Evolutionary conservation across 495 filamentous ascomycete genomes (phyloP).

Genomic region (Neurospora sp.): DNA sequence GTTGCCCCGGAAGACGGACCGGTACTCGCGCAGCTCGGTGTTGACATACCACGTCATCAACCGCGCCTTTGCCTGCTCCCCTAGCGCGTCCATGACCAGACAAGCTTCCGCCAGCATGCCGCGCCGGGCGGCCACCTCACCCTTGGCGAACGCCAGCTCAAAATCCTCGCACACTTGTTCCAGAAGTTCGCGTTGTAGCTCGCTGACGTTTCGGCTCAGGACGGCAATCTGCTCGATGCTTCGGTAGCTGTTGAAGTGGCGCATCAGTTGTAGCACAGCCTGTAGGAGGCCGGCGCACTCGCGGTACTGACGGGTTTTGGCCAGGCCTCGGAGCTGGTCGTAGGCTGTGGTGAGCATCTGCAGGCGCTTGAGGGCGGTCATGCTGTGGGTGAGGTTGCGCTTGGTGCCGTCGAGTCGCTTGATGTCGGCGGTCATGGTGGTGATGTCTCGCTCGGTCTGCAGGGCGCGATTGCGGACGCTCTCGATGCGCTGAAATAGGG

Average conservation of each 20-base stretch:
- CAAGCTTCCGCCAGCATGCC: slow-evolving; percentile 76
- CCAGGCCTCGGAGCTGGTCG: slow-evolving; percentile 81
- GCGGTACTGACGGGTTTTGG: slow-evolving; percentile 81
- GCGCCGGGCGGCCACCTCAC: slow-evolving; percentile 62
- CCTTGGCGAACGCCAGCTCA: slow-evolving; percentile 87
- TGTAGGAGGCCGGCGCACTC: slow-evolving; percentile 94
- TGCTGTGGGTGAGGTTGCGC: slow-evolving; percentile 88
- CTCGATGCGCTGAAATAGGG: slow-evolving; percentile 93
- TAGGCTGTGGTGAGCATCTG: slow-evolving; percentile 99
- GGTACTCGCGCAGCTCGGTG: slow-evolving; percentile 89
- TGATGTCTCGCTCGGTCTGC: slow-evolving; percentile 90
- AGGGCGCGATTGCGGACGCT: slow-evolving; percentile 81
- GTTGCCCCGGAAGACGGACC: slow-evolving; percentile 89
- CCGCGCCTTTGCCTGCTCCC: slow-evolving; percentile 74
- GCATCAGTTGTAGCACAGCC: slow-evolving; percentile 95
- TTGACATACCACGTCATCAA: slow-evolving; percentile 97
- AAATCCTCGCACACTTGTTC: slow-evolving; percentile 99
- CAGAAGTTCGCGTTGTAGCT: slow-evolving; percentile 84
- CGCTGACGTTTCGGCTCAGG: slow-evolving; percentile 83
- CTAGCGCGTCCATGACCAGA: slow-evolving; percentile 87
- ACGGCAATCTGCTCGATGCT: slow-evolving; percentile 97
- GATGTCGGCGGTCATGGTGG: slow-evolving; percentile 98
- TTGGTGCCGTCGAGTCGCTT: slow-evolving; percentile 96
- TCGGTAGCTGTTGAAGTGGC: slow-evolving; percentile 95
- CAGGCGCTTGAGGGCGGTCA: slow-evolving; percentile 93